phyloP scores from a whole-genome alignment of 768 basidiomycete genomes.

The Russula foetens region DNA sequence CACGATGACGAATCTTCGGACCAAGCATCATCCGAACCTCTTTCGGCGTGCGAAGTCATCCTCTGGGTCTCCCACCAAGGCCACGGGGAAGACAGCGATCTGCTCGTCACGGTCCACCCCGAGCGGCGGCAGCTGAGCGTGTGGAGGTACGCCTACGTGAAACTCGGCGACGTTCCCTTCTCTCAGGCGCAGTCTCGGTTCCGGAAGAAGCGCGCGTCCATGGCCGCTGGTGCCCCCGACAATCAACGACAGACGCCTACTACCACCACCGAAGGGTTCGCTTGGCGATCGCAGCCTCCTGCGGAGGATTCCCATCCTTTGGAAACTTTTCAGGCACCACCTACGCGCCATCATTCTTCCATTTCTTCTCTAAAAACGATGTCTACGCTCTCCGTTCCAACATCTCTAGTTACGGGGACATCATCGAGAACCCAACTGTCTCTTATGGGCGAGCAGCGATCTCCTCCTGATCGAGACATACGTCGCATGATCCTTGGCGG shows the following conservation, averaged over 20 bases:
- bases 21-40: slow-evolving; percentile 41
- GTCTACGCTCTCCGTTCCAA: slow-evolving; percentile 43
- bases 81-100: slow-evolving; percentile 35
- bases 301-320: slow-evolving; percentile 28
- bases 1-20: slow-evolving; percentile 34
- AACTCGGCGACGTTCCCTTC: slow-evolving; percentile 46
- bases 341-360: slow-evolving; percentile 23
- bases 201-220: slow-evolving; percentile 33
- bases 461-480: slow-evolving; percentile 45
- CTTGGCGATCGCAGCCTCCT: slow-evolving; percentile 13
- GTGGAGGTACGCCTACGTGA: slow-evolving; percentile 67
- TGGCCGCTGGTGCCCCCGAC: slow-evolving; percentile 13
- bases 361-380: slow-evolving; percentile 45
- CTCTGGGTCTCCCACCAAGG: slow-evolving; percentile 47
- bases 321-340: slow-evolving; percentile 27
- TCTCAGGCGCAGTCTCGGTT: slow-evolving; percentile 29
- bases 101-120: slow-evolving; percentile 52
- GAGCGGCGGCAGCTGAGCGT: slow-evolving; percentile 47
- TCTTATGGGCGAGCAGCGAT: not conserved
- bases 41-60: slow-evolving; percentile 58
- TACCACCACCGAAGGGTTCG: slow-evolving; percentile 15
- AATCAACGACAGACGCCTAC: slow-evolving; percentile 22
- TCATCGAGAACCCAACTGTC: not conserved
- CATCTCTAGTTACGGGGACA: slow-evolving; percentile 28
- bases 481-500: slow-evolving; percentile 62